Evolutionary conservation across 106 monocot genomes (phyloP).

Genomic region (Apostasia shenzhenica): DNA sequence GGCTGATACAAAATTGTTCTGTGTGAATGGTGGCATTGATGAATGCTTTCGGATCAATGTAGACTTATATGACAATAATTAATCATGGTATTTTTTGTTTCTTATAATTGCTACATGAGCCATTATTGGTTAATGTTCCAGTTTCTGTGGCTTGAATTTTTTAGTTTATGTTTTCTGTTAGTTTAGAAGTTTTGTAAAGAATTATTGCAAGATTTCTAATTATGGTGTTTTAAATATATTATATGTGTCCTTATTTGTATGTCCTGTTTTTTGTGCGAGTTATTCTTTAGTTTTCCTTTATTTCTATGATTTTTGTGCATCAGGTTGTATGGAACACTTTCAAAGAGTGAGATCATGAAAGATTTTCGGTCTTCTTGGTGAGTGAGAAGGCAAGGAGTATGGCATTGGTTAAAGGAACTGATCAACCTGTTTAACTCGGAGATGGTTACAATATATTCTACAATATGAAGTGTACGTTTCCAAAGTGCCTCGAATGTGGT

Average conservation of each 20-base stretch:
- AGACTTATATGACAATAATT: too few relatives aligned
- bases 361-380: conserved; percentile 73
- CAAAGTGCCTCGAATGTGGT: conserved; percentile 87
- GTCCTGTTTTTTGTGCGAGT: too few relatives aligned
- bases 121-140: too few relatives aligned
- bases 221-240: too few relatives aligned
- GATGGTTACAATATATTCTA: conserved; percentile 47
- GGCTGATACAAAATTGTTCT: too few relatives aligned
- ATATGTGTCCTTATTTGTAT: too few relatives aligned
- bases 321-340: conserved; percentile 77
- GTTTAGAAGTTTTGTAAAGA: neutral
- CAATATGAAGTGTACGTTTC: conserved; percentile 67
- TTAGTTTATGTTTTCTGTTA: neutral
- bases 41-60: too few relatives aligned
- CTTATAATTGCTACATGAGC: too few relatives aligned
- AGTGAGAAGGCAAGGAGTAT: conserved; percentile 70
- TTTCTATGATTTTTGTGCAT: neutral
- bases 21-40: too few relatives aligned
- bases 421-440: conserved; percentile 40
- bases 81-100: too few relatives aligned
- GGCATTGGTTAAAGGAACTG: conserved; percentile 71
- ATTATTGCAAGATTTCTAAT: neutral
- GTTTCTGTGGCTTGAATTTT: neutral
- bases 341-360: conserved; percentile 83
- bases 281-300: too few relatives aligned